Evolutionary conservation across 352 stramenopile genomes (phyloP).

Genomic region (Pythium aristosporum): DNA sequence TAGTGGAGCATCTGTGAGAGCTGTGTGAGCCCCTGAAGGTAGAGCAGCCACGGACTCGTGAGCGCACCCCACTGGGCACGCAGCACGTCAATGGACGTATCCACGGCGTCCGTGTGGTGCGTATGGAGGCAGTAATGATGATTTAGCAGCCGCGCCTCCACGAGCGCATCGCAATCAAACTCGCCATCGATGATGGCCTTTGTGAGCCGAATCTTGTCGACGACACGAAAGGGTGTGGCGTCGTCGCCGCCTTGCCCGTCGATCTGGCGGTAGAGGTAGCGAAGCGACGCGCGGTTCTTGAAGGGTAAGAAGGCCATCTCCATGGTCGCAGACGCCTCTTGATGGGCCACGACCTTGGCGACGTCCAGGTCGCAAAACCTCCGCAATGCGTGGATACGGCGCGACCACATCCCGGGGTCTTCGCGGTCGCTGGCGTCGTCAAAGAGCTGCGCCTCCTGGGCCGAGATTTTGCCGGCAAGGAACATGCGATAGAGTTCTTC

Average conservation of each 20-base stretch:
- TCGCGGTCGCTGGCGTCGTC: conserved; percentile 38
- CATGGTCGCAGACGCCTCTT: neutral
- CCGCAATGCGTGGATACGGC: conserved; percentile 53
- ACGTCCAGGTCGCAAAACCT: conserved; percentile 36
- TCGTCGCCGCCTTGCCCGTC: conserved; percentile 34
- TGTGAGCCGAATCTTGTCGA: conserved; percentile 77
- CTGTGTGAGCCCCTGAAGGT: conserved; percentile 14
- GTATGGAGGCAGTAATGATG: conserved; percentile 66
- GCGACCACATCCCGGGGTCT: conserved; percentile 61
- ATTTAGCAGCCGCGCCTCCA: conserved; percentile 42
- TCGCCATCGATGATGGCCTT: conserved; percentile 68
- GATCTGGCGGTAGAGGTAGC: conserved; percentile 72
- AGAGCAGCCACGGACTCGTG: conserved; percentile 29
- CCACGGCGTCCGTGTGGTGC: conserved; percentile 52
- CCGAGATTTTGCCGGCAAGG: conserved; percentile 53
- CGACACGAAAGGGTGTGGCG: conserved; percentile 60
- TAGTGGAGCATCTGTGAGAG: conserved; percentile 29
- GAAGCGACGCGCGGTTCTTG: conserved; percentile 43
- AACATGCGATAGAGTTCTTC: conserved; percentile 75
- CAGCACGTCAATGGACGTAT: conserved; percentile 67
- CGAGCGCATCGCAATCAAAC: conserved; percentile 71
- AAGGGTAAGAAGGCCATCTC: conserved; percentile 45
- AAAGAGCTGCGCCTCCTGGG: conserved; percentile 66
- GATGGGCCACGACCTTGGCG: conserved; percentile 20
- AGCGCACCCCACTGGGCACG: conserved; percentile 50